Base-by-base conservation (phyloP, 2,329 filamentous ascomycete genomes). In the Bipolaris oryzae region DNA sequence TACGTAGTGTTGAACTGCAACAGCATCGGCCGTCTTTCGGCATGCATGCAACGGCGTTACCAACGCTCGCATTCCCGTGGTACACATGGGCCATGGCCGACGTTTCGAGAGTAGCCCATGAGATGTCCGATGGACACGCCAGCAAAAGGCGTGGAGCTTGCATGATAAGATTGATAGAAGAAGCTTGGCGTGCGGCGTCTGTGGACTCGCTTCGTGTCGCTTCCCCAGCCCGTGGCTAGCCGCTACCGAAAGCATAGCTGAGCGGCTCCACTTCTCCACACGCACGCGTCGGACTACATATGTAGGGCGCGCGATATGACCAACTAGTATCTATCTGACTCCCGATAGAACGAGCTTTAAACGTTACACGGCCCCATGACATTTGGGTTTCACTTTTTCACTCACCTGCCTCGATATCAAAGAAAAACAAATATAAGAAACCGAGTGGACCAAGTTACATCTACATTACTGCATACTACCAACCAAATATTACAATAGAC, bases 181-280 rank as follows among this genome's bases (percentile, higher is more conserved):
- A 23, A 37, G 9, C 55, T 62, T 62, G 61, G 58, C 55, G 28
- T 37, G 41, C 45, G 37, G 41, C 41, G 41, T 38, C 15, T 39
- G 52, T 62, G 62, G 63, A 62, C 50, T 64, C 62, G 64, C 58
- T 62, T 66, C 55, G 37, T 42, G 23, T 59, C 39, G 53, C 61
- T 67, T 53, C 64, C 67, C 58, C 54, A 64, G 45, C 68, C 73
- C 73, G 72, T 73, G 49, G 51, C 63, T 74, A 75, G 66, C 73
- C 71, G 73, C 39, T 61, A 61, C 66, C 49, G 56, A 67, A 62
- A 28, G 35, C 59, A 62, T 45, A 62, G 58, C 49, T 35, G 62
- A 62, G 61, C 63, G 62, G 43, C 61, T 57, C 48, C 52, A 55
- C 56, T 59, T 57, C 50, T 59, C 61, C 58, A 61, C 49, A 45